Base-by-base conservation (phyloP, 2,329 filamentous ascomycete species). In the Fusarium nurragi region DNA sequence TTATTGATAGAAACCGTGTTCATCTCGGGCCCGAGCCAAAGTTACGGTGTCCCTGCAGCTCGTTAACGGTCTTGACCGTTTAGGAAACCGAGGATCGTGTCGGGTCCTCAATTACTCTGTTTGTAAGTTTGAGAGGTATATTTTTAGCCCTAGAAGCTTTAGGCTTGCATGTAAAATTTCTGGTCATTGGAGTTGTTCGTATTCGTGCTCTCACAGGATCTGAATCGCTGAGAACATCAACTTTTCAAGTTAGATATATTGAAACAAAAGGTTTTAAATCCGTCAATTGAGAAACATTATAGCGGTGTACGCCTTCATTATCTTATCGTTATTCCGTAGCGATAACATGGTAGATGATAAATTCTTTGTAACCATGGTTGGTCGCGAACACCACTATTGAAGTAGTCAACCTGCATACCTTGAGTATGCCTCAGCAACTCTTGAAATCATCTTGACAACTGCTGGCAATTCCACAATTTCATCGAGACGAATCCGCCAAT, bases 31-130 rank as follows among this genome's bases (percentile, higher is more conserved):
- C 13, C 32, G 21, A 45, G 16, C 22, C 16, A 43, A 26, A n/a
- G 26, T 52, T 58, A 4, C 22, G 28, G 54, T 41, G 56, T 30
- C 38, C 41, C 48, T 61, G 48, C 36, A 47, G 37, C 22, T 55
- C 21, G 32, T 22, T 26, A 18, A 41, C 5, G 3, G 5, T 4
- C 13, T 19, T 8, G 12, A 11, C 32, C 13, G 21, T 38, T 37
- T 44, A 16, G 8, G 7, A 22, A 28, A 16, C 23, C n/a, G 36
- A 9, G 32, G 5, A 34, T 39, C 9, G 7, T 16, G 9, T 34
- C 16, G 16, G 7, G n/a, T 1, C n/a, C 32, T n/a, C n/a, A 4
- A 16, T 18, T 34, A 16, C 16, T 32, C 30, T 34, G n/a, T n/a
- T 34, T 34, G 16, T 8, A n/a, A n/a, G 32, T 10, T 34, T 34